Evolutionary conservation across 192 early-diverging fungal species (phyloP).

Genomic region (Geranomyces michiganensis): DNA sequence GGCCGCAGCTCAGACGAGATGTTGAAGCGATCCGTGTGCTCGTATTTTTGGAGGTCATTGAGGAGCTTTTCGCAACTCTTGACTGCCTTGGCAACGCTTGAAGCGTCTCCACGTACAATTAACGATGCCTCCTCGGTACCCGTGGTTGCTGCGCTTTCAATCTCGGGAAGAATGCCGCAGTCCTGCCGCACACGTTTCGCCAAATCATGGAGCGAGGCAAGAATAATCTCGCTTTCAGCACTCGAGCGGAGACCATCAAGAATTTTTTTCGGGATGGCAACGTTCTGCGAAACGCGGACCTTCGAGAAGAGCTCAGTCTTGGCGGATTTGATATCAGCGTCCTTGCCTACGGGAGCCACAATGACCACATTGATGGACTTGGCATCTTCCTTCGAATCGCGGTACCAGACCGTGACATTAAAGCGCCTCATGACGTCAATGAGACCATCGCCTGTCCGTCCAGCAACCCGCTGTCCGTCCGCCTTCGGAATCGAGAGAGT

Average conservation of each 20-base stretch:
- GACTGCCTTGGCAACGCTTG: conserved; percentile 30
- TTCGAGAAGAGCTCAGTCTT: conserved; percentile 31
- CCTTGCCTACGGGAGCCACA: conserved; percentile 23
- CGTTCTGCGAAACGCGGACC: conserved; percentile 36
- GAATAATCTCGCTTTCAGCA: conserved; percentile 15
- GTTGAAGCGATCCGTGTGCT: conserved; percentile 39
- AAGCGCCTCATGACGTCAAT: conserved; percentile 44
- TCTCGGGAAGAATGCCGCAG: conserved; percentile 36
- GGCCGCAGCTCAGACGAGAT: conserved; percentile 47
- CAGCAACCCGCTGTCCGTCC: conserved; percentile 40
- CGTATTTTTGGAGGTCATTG: conserved; percentile 49
- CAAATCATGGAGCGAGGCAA: conserved; percentile 44
- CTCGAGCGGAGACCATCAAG: conserved; percentile 23
- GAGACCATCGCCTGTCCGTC: conserved; percentile 39
- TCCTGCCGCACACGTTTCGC: conserved; percentile 44
- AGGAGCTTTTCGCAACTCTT: conserved; percentile 31
- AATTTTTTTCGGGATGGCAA: conserved; percentile 44
- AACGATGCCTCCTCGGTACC: conserved; percentile 31
- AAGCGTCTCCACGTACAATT: conserved; percentile 42
- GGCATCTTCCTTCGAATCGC: conserved; percentile 22
- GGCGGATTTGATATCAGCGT: conserved; percentile 9
- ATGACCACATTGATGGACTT: conserved; percentile 25
- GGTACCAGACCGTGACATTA: conserved; percentile 43
- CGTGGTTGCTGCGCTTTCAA: conserved; percentile 22
- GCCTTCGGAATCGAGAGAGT: conserved; percentile 40